A percentile compares a stretch with the other conserved stretches of the same genome.
phyloP scores from a whole-genome alignment of 768 basidiomycete genomes.

The Boletellus emodensis region DNA sequence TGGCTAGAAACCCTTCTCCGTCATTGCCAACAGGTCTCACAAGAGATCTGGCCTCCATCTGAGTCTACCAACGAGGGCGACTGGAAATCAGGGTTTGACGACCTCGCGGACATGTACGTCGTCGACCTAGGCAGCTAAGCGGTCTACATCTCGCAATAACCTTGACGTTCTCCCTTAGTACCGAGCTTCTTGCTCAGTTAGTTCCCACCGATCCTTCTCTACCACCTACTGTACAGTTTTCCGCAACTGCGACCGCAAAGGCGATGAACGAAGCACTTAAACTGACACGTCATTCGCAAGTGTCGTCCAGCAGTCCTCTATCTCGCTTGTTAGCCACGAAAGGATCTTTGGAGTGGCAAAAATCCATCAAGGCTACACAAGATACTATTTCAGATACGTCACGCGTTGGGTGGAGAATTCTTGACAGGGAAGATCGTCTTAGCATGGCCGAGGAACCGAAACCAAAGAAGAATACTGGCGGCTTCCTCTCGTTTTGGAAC shows the following conservation, averaged over 20 bases:
- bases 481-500: constrained; percentile 73
- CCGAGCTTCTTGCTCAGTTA: constrained; percentile 38
- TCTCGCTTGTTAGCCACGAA: constrained; percentile 65
- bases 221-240: constrained; percentile 46
- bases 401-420: constrained; percentile 70
- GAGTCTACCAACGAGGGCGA: constrained; percentile 26
- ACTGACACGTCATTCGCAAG: constrained; percentile 55
- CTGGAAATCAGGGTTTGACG: constrained; percentile 44
- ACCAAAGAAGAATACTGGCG: constrained; percentile 43
- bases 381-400: constrained; percentile 46
- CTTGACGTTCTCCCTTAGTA: constrained; percentile 30
- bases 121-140: background rate
- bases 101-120: constrained; percentile 58
- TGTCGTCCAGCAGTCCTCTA: constrained; percentile 60
- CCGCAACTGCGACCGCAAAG: constrained; percentile 54
- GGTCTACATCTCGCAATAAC: constrained; percentile 2
- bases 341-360: constrained; percentile 75
- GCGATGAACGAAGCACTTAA: constrained; percentile 58
- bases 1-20: constrained; percentile 53
- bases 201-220: constrained; percentile 51
- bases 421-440: constrained; percentile 48
- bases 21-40: constrained; percentile 49
- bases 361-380: constrained; percentile 52
- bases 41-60: constrained; percentile 49
- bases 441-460: constrained; percentile 41